phyloP scores from a whole-genome alignment of 1,284 basidiomycete genomes.

The Cystobasidium pallidum region DNA sequence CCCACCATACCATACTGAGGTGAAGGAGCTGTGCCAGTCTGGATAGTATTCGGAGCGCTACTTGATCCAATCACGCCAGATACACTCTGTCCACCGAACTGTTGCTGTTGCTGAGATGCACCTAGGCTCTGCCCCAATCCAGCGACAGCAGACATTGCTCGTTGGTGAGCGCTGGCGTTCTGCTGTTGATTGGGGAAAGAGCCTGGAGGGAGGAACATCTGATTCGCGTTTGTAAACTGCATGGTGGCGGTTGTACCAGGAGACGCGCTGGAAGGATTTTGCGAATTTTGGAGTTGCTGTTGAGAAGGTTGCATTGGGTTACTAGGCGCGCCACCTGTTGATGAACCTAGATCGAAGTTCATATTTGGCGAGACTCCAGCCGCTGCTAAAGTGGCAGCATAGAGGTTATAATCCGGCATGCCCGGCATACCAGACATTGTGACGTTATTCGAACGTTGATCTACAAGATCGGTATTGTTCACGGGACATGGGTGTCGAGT shows the following conservation, averaged over 20 bases:
- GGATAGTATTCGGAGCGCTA: conserved; percentile 15
- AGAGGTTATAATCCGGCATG: conserved; percentile 11
- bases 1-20: conserved; percentile 42
- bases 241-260: neutral
- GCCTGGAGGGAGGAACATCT: neutral
- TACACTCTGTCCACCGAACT: neutral
- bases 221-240: neutral
- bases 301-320: conserved; percentile 5
- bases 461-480: neutral
- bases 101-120: conserved; percentile 8
- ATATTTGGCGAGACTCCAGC: conserved; percentile 14
- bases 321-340: neutral
- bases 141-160: conserved; percentile 34
- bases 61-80: conserved; percentile 2
- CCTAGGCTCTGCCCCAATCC: conserved; percentile 13
- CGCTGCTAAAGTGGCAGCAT: conserved; percentile 12
- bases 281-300: conserved; percentile 1
- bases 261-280: conserved; percentile 2
- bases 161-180: neutral
- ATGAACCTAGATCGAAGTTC: conserved; percentile 10
- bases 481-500: too few species aligned
- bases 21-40: conserved; percentile 29
- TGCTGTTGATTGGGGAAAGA: neutral
- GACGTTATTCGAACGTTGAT: neutral
- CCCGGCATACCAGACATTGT: neutral